Percentiles rank a stretch among this genome's conserved stretches.
Evolutionary conservation across 169 alveolate genomes (phyloP).

Genomic region (Blepharisma undulans): DNA sequence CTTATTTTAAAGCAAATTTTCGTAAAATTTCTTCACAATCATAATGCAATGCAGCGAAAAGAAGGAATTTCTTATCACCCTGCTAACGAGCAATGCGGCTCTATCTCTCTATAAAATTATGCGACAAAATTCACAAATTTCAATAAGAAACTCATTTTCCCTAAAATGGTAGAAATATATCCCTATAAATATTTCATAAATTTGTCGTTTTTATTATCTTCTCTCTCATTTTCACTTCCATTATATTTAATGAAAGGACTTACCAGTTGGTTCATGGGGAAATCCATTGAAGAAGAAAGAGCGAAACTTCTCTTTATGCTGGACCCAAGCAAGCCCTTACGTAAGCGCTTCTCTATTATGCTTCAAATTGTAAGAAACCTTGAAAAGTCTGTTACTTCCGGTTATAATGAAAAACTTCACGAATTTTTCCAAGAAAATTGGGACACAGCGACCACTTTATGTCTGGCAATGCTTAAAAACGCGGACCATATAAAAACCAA

Average conservation of each 20-base stretch:
- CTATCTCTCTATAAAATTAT: no score
- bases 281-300: conserved; percentile 31
- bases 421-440: neutral
- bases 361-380: neutral
- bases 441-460: neutral
- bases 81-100: no score
- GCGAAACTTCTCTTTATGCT: neutral
- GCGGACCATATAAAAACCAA: conserved; percentile 11
- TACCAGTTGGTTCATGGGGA: conserved; percentile 18
- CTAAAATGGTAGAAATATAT: no score
- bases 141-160: no score
- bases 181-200: no score
- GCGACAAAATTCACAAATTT: no score
- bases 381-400: neutral
- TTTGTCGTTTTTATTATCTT: neutral
- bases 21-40: no score
- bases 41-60: no score
- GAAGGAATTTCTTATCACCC: no score
- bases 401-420: conserved; percentile 2
- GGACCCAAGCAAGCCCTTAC: neutral
- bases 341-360: neutral
- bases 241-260: conserved; percentile 11
- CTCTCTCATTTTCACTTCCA: neutral
- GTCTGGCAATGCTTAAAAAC: neutral
- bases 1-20: no score